These are phyloP conservation scores for Lepidium sativum DNA, from an alignment of 345 rosid genomes.

Conservation along the genomic window DNA sequence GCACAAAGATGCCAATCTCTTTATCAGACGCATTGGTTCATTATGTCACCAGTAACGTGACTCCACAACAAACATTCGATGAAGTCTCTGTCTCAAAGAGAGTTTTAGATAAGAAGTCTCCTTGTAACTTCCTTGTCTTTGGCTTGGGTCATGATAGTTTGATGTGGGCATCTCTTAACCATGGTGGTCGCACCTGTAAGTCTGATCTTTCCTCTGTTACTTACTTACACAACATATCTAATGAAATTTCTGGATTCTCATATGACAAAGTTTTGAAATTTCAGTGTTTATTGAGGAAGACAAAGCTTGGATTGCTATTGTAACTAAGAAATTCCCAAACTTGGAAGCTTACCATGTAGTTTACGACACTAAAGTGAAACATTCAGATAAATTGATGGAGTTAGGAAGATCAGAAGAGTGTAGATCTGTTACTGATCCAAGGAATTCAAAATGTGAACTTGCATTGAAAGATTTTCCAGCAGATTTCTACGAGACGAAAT, in stretches of 20 bases:
- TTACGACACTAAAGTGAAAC: constrained; percentile 67
- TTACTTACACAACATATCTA: not conserved
- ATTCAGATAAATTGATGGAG: constrained; percentile 58
- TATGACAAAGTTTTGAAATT: not conserved
- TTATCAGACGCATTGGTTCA: constrained; percentile 71
- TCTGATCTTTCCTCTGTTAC: not conserved
- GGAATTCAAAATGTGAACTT: constrained; percentile 62
- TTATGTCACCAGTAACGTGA: constrained; percentile 70
- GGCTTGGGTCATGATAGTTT: constrained; percentile 93
- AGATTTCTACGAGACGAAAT: constrained; percentile 59
- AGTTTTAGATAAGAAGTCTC: constrained; percentile 61
- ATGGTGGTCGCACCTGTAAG: constrained; percentile 66
- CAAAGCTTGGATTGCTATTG: constrained; percentile 64
- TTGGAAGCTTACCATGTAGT: constrained; percentile 66
- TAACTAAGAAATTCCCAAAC: constrained; percentile 51
- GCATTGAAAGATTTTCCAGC: constrained; percentile 67
- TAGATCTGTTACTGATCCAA: constrained; percentile 54
- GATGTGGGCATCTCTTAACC: constrained; percentile 87
- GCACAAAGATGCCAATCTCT: constrained; percentile 52
- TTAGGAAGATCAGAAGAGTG: constrained; percentile 64
- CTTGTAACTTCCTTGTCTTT: constrained; percentile 87
- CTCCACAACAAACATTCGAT: constrained; percentile 77
- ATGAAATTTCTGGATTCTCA: not conserved
- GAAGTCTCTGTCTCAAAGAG: constrained; percentile 66
- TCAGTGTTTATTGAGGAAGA: constrained; percentile 81